Conservation (phyloP, 192 early-diverging fungal species). For the Backusella mclennaniae region DNA sequence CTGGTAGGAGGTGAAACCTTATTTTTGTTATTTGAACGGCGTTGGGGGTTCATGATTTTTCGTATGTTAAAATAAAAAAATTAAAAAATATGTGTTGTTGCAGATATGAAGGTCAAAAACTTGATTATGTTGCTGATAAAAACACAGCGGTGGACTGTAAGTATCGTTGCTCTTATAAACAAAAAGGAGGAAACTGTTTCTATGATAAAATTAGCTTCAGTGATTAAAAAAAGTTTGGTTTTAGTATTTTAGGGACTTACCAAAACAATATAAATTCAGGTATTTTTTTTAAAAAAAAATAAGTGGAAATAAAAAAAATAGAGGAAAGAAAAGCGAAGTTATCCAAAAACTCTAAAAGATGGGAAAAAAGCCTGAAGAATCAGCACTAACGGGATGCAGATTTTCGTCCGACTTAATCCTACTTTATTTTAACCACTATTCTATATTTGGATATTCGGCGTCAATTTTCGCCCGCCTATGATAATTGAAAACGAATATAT, state of each 20-base stretch:
- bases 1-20: not conserved
- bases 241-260: not conserved
- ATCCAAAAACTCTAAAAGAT: not conserved
- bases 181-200: not conserved
- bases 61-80: not conserved
- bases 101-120: not conserved
- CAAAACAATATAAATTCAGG: not conserved
- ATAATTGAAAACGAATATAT: not conserved
- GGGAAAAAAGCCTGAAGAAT: not conserved
- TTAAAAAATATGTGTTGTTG: not conserved
- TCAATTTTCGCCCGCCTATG: not conserved
- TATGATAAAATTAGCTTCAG: not conserved
- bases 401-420: not conserved
- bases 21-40: not conserved
- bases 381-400: slow-evolving; percentile 6
- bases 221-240: too few relatives aligned
- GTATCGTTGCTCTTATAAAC: not conserved
- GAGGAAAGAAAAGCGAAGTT: slow-evolving; percentile 8
- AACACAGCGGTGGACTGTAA: not conserved
- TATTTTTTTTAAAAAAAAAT: not conserved
- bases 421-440: slow-evolving; percentile 6
- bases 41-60: slow-evolving; percentile 2
- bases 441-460: slow-evolving; percentile 2
- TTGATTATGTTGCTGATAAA: not conserved
- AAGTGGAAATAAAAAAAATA: not conserved